These are phyloP conservation scores for Fusarium liriodendri DNA, from an alignment of 2,329 filamentous ascomycete species.

Conservation along the genomic window DNA sequence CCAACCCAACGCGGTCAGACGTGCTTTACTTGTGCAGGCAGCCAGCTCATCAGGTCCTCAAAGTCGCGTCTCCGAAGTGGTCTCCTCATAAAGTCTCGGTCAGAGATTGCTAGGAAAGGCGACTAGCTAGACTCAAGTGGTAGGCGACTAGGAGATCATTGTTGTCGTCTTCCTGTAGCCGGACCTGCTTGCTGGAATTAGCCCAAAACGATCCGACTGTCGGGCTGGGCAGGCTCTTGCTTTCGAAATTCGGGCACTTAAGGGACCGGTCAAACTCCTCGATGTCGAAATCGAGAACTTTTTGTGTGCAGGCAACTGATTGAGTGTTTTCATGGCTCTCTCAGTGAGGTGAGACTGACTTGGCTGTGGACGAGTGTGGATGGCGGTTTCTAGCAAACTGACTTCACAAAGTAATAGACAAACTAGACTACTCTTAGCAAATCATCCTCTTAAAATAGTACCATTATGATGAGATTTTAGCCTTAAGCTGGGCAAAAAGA, in stretches of 20 bases:
- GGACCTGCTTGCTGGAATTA: neutral
- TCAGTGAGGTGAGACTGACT: neutral
- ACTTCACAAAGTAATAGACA: neutral
- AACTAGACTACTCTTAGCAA: neutral
- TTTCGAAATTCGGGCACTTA: neutral
- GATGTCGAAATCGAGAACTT: neutral
- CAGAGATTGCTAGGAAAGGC: neutral
- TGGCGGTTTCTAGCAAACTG: neutral
- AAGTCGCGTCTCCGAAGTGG: neutral
- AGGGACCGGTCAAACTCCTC: neutral
- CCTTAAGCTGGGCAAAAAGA: neutral
- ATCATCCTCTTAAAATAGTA: neutral
- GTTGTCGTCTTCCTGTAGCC: neutral
- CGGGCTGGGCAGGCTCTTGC: neutral
- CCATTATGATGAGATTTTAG: neutral
- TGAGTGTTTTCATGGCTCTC: neutral
- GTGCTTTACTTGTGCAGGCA: neutral
- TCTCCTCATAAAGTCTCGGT: neutral
- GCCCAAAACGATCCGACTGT: neutral
- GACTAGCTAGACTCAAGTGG: neutral
- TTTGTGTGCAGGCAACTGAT: neutral
- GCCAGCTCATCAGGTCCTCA: neutral
- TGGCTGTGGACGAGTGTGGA: neutral
- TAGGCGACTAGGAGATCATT: neutral
- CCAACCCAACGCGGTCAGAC: neutral